Percentiles rank a stretch among this genome's conserved stretches.
Conservation (phyloP, 441 rosid species). For the Aquilaria agallochum region DNA sequence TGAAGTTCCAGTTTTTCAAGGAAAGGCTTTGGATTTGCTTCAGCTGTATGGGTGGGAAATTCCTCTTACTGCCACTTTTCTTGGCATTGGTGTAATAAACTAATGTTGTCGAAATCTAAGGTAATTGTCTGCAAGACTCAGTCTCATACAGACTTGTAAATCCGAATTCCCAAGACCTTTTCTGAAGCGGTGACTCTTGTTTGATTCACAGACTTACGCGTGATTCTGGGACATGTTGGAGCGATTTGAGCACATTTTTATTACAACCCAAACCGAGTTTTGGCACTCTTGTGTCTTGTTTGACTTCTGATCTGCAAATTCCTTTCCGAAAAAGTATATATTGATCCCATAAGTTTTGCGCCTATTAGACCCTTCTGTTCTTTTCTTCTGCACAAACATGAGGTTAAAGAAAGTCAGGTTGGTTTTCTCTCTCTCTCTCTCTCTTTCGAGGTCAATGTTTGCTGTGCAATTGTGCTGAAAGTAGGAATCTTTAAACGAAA, state of each 20-base stretch:
- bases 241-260: slow-evolving; percentile 11
- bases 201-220: slow-evolving; percentile 16
- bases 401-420: not conserved
- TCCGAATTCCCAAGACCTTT: slow-evolving; percentile 21
- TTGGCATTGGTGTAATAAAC: slow-evolving; percentile 19
- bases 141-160: not conserved
- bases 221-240: slow-evolving; percentile 33
- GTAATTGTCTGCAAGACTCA: slow-evolving; percentile 19
- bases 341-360: not conserved
- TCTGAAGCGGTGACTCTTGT: slow-evolving; percentile 17
- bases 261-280: slow-evolving; percentile 12
- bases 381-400: not conserved
- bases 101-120: slow-evolving; percentile 21
- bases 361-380: not conserved
- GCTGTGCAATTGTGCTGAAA: not conserved
- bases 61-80: slow-evolving; percentile 9
- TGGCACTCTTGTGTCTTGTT: slow-evolving; percentile 7
- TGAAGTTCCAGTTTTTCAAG: slow-evolving; percentile 27
- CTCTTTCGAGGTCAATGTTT: not conserved
- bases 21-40: slow-evolving; percentile 3
- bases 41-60: not conserved
- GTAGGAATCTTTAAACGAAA: slow-evolving; percentile 6
- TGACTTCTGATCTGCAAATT: slow-evolving; percentile 1
- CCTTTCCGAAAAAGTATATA: not conserved
- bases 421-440: not conserved